Evolutionary conservation across 768 basidiomycete genomes (phyloP).

Genomic region (Lenzites betulinus): DNA sequence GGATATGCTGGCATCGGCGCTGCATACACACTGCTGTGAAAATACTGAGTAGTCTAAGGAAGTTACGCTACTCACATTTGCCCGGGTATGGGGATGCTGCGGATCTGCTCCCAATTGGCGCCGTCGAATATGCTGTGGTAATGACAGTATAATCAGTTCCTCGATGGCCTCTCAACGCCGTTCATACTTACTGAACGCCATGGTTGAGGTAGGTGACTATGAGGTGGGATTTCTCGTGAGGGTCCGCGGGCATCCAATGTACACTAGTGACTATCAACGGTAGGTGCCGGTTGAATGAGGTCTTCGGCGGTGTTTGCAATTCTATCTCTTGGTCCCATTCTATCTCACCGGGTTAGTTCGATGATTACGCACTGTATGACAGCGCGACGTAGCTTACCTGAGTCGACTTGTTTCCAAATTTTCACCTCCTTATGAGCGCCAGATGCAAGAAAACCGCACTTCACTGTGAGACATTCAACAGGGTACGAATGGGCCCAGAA

Average conservation of each 20-base stretch:
- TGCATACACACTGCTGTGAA: no score
- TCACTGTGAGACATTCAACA: background rate
- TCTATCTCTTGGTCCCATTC: background rate
- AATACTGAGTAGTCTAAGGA: no score
- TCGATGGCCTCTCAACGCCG: no score
- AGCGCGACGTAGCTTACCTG: background rate
- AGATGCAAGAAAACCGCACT: background rate
- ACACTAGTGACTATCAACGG: conserved; percentile 4
- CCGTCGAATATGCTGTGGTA: background rate
- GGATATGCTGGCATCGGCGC: conserved; percentile 10
- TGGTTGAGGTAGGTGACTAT: conserved; percentile 12
- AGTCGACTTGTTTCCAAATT: background rate
- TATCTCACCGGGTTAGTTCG: background rate
- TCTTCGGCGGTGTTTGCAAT: background rate
- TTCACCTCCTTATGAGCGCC: conserved; percentile 4
- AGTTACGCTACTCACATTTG: conserved; percentile 15
- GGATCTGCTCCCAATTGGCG: background rate
- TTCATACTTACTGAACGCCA: conserved; percentile 13
- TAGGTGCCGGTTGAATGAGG: background rate
- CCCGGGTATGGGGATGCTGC: conserved; percentile 1
- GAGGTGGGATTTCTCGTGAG: background rate
- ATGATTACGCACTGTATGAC: background rate
- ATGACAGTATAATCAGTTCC: no score
- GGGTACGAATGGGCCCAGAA: conserved; percentile 9
- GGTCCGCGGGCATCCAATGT: background rate